Evolutionary conservation across 2,329 filamentous ascomycete species (phyloP).

Genomic region (Elsinoe batatas): DNA sequence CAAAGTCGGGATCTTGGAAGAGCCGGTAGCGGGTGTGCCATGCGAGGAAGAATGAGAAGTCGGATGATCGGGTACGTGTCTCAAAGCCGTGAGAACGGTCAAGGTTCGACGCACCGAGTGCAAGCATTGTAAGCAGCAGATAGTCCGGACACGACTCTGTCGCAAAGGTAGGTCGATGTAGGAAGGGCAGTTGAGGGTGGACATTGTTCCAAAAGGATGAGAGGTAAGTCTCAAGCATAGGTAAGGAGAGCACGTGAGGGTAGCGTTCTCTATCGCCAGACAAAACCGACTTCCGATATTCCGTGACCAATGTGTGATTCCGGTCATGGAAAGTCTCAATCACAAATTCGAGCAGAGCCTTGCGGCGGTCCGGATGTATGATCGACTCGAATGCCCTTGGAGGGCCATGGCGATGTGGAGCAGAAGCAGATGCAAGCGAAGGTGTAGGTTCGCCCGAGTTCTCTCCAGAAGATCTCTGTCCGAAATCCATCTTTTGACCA

Average conservation of each 20-base stretch:
- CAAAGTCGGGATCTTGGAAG: conserved; percentile 82
- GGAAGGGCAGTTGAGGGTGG: conserved; percentile 84
- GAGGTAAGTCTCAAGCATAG: conserved; percentile 95
- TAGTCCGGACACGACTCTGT: conserved; percentile 78
- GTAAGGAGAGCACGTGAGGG: conserved; percentile 61
- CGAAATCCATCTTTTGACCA: not conserved
- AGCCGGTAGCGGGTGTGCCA: conserved; percentile 95
- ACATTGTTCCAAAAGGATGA: conserved; percentile 92
- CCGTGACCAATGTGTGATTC: conserved; percentile 61
- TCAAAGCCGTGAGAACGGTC: conserved; percentile 71
- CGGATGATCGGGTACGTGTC: conserved; percentile 64
- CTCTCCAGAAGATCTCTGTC: conserved; percentile 3
- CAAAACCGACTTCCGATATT: conserved; percentile 65
- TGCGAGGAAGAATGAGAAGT: conserved; percentile 79
- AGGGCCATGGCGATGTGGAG: not conserved
- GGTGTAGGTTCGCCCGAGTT: conserved; percentile 6
- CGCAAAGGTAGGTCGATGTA: conserved; percentile 89
- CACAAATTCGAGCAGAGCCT: conserved; percentile 68
- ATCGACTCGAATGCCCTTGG: conserved; percentile 1
- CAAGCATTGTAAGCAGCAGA: conserved; percentile 78
- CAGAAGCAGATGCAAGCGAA: not conserved
- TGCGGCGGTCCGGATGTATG: conserved; percentile 23
- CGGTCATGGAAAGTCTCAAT: conserved; percentile 71
- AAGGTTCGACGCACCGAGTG: conserved; percentile 80
- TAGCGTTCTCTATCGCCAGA: conserved; percentile 63